phyloP scores from a whole-genome alignment of 2,329 filamentous ascomycete species.

The Lachnellula hyalina region DNA sequence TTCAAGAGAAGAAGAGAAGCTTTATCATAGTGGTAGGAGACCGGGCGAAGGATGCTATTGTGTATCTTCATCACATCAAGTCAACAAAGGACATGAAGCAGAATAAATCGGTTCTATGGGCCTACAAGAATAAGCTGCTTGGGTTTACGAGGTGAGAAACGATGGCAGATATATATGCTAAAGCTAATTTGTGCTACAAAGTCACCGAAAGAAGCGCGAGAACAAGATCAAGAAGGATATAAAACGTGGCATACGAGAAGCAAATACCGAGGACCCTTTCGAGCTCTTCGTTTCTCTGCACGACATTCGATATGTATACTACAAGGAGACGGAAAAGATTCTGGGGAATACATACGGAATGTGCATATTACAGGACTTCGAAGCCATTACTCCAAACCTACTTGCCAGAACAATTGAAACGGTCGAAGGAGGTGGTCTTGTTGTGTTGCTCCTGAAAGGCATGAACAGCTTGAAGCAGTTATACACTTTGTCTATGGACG shows the following conservation, averaged over 20 bases:
- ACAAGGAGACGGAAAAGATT: conserved; percentile 99
- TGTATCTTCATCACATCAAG: conserved; percentile 91
- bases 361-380: conserved; percentile 97
- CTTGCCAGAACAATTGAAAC: conserved; percentile 94
- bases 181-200: conserved; percentile 28
- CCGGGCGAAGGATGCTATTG: conserved; percentile 91
- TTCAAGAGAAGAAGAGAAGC: conserved; percentile 94
- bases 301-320: conserved; percentile 98
- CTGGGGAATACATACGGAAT: conserved; percentile 96
- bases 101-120: conserved; percentile 96
- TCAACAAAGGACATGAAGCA: conserved; percentile 84
- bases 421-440: conserved; percentile 90
- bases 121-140: conserved; percentile 95
- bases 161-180: conserved; percentile 6
- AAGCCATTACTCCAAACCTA: conserved; percentile 95
- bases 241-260: conserved; percentile 87
- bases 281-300: conserved; percentile 95
- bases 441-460: conserved; percentile 85
- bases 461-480: conserved; percentile 97
- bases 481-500: conserved; percentile 95
- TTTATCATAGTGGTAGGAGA: conserved; percentile 98
- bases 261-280: conserved; percentile 90
- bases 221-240: conserved; percentile 98
- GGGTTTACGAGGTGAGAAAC: conserved; percentile 70
- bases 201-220: conserved; percentile 96